Evolutionary conservation across 768 basidiomycete genomes (phyloP).

Genomic region (Tylopilus vinaceipallidus): DNA sequence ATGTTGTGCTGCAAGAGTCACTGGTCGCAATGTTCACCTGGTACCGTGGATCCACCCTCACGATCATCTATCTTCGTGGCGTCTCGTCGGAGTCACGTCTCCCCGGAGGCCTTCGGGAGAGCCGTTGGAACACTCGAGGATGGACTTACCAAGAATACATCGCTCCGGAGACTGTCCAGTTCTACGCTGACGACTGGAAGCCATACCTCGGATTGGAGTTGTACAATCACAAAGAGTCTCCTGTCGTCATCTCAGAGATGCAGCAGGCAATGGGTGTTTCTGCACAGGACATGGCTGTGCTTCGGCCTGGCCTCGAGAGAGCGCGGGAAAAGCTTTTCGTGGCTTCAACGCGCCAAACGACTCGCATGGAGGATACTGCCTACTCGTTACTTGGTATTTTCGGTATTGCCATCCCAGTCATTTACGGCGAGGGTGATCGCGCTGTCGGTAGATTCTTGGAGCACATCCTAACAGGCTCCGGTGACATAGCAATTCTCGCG

Average conservation of each 20-base stretch:
- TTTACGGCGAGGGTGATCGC: conserved; percentile 12
- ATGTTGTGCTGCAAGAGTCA: too few species aligned
- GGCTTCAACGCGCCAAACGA: conserved; percentile 11
- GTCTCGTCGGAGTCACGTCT: not conserved
- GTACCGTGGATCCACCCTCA: not conserved
- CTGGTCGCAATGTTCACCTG: too few species aligned
- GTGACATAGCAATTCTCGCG: conserved; percentile 10
- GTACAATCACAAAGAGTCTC: too few species aligned
- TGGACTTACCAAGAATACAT: not conserved
- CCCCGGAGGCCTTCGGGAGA: not conserved
- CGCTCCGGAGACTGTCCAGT: too few species aligned
- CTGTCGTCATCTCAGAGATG: conserved; percentile 1
- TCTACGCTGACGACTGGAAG: too few species aligned
- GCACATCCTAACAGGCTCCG: conserved; percentile 11
- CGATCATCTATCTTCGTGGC: conserved; percentile 11
- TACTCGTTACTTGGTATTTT: conserved; percentile 19
- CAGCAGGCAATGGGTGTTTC: not conserved
- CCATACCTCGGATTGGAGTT: too few species aligned
- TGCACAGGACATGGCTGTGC: not conserved
- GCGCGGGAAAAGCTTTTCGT: conserved; percentile 20
- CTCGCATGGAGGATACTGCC: not conserved
- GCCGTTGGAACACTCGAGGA: conserved; percentile 15
- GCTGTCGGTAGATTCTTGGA: conserved; percentile 15
- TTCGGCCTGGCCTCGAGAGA: conserved; percentile 7
- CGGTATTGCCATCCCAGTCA: conserved; percentile 4